Evolutionary conservation across 176 grass and related monocot genomes (phyloP).

Genomic region (bread wheat (Triticum aestivum)): DNA sequence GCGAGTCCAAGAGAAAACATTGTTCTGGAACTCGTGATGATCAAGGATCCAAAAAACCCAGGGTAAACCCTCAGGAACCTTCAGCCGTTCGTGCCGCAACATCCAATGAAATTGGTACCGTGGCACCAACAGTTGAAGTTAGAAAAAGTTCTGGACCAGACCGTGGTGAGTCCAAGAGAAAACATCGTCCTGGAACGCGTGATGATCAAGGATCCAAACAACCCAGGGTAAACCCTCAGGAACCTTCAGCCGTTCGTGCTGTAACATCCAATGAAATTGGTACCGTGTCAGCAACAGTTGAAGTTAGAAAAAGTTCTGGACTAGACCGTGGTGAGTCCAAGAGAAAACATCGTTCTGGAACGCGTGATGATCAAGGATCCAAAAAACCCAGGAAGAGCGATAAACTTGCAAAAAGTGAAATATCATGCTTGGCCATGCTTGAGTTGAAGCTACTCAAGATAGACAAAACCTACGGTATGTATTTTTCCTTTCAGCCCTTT

Average conservation of each 20-base stretch:
- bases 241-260: no score
- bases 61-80: slow-evolving; percentile 17
- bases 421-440: slow-evolving; percentile 53
- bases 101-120: slow-evolving; percentile 6
- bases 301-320: slow-evolving; percentile 23
- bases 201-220: slow-evolving; percentile 35
- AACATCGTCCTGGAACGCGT: slow-evolving; percentile 19
- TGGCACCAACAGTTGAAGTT: slow-evolving; percentile 8
- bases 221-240: slow-evolving; percentile 24
- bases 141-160: slow-evolving; percentile 14
- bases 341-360: slow-evolving; percentile 33
- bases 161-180: slow-evolving; percentile 27
- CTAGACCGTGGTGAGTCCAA: slow-evolving; percentile 10
- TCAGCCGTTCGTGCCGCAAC: not conserved
- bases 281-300: not conserved
- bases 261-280: not conserved
- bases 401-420: slow-evolving; percentile 53
- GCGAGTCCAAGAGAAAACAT: slow-evolving; percentile 38
- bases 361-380: slow-evolving; percentile 28
- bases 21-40: slow-evolving; percentile 14
- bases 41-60: slow-evolving; percentile 36
- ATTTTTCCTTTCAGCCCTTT: not conserved
- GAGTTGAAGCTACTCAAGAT: slow-evolving; percentile 60
- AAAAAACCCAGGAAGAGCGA: slow-evolving; percentile 26
- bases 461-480: slow-evolving; percentile 64